A percentile compares a stretch with the other conserved stretches of the same genome.
These are phyloP conservation scores for Metschnikowia colocasiae DNA, from an alignment of 805 yeast genomes.

Conservation along the genomic window DNA sequence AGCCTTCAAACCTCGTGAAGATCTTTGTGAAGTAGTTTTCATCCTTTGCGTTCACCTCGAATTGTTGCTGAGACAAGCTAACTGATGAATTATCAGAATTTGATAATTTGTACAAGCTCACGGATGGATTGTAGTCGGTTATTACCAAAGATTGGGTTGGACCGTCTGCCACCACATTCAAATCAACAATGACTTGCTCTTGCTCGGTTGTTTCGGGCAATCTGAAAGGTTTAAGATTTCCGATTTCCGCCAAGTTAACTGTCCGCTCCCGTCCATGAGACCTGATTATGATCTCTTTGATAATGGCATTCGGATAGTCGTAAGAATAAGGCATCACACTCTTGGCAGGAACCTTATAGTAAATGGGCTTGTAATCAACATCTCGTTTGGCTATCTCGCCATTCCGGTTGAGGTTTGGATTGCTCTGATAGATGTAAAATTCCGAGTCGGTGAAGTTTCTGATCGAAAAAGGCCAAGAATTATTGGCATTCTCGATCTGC, in stretches of 20 bases:
- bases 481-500: constrained; percentile 65
- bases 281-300: constrained; percentile 74
- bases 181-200: constrained; percentile 59
- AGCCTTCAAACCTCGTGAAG: constrained; percentile 69
- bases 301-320: constrained; percentile 90
- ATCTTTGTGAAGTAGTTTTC: constrained; percentile 52
- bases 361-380: constrained; percentile 67
- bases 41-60: constrained; percentile 53
- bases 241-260: constrained; percentile 88
- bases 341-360: constrained; percentile 77
- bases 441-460: constrained; percentile 87
- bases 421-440: constrained; percentile 79
- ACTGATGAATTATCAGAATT: constrained; percentile 24
- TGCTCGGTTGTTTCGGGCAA: constrained; percentile 47
- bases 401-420: constrained; percentile 68
- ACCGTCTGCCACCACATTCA: constrained; percentile 95
- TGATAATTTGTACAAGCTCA: constrained; percentile 65
- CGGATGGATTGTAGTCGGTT: constrained; percentile 73
- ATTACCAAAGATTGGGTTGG: constrained; percentile 87
- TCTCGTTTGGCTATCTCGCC: constrained; percentile 49
- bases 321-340: constrained; percentile 98
- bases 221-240: constrained; percentile 82
- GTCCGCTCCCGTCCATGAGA: constrained; percentile 71
- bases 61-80: constrained; percentile 40
- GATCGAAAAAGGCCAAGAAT: constrained; percentile 89